Evolutionary conservation across 495 filamentous ascomycete genomes (phyloP).

Genomic region (Darksidea phi): DNA sequence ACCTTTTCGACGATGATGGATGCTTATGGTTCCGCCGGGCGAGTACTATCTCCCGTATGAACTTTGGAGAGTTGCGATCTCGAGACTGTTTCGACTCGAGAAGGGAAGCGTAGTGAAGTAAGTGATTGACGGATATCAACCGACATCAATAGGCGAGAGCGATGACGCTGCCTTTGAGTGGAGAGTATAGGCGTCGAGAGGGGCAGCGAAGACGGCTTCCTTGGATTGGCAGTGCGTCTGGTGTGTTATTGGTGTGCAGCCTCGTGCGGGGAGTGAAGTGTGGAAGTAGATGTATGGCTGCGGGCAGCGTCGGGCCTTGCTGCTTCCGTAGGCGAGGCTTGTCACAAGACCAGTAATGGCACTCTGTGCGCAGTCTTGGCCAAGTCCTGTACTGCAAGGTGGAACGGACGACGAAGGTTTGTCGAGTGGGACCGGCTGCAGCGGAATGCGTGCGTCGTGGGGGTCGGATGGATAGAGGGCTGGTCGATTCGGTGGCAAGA

Average conservation of each 20-base stretch:
- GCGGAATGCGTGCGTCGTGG: conserved; percentile 33
- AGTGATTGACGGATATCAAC: conserved; percentile 68
- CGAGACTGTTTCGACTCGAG: conserved; percentile 69
- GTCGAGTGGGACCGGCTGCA: conserved; percentile 23
- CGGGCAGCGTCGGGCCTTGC: conserved; percentile 15
- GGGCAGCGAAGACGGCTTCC: conserved; percentile 21
- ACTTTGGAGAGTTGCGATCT: conserved; percentile 70
- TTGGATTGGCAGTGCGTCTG: conserved; percentile 6
- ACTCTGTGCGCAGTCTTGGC: conserved; percentile 31
- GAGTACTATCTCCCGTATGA: conserved; percentile 63
- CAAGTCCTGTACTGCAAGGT: conserved; percentile 6
- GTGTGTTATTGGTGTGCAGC: conserved; percentile 4
- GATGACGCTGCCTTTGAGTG: conserved; percentile 27
- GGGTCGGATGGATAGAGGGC: conserved; percentile 16
- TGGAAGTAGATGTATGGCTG: conserved; percentile 32
- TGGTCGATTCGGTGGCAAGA: conserved; percentile 13
- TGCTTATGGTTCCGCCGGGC: conserved; percentile 42
- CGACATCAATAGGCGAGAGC: conserved; percentile 64
- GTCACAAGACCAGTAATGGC: conserved; percentile 33
- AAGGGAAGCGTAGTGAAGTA: conserved; percentile 66
- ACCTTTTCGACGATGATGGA: conserved; percentile 41
- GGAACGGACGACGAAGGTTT: conserved; percentile 15
- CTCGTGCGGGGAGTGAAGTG: conserved; percentile 6
- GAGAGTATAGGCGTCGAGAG: conserved; percentile 12
- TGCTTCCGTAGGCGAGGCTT: conserved; percentile 24